phyloP scores from a whole-genome alignment of 2,329 filamentous ascomycete genomes.

The Sporothrix dimorphospora region DNA sequence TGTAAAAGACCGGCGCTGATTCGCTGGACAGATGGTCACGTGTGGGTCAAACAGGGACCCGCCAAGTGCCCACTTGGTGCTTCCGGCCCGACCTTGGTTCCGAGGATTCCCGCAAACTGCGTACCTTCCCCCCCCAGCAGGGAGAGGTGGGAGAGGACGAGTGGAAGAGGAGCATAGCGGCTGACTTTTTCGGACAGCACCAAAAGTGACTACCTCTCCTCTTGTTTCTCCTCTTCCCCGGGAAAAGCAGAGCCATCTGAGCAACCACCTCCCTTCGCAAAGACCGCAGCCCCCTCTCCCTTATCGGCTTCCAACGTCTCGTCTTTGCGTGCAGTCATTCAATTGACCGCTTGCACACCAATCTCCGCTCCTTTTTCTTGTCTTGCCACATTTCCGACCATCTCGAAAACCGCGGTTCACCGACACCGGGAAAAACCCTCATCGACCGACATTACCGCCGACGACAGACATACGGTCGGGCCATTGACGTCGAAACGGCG shows the following conservation, averaged over 20 bases:
- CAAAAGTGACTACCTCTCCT: not conserved
- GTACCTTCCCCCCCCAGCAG: not conserved
- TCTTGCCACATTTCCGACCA: not conserved
- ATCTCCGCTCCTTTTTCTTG: slow-evolving; percentile 22
- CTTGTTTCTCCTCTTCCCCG: slow-evolving; percentile 23
- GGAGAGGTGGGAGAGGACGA: too few relatives aligned
- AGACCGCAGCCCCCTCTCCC: not conserved
- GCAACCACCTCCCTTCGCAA: not conserved
- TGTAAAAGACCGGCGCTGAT: slow-evolving; percentile 28
- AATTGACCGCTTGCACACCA: slow-evolving; percentile 20
- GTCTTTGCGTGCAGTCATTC: not conserved
- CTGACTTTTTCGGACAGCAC: slow-evolving; percentile 17
- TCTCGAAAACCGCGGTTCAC: not conserved
- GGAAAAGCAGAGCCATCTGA: slow-evolving; percentile 16
- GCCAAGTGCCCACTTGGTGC: not conserved
- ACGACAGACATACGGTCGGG: not conserved
- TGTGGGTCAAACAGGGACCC: slow-evolving; percentile 3
- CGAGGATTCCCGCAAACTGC: slow-evolving; percentile 30
- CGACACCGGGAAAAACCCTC: slow-evolving; percentile 24
- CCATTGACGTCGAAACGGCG: not conserved
- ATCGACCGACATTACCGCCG: not conserved
- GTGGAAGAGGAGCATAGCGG: slow-evolving; percentile 6
- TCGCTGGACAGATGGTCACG: slow-evolving; percentile 9
- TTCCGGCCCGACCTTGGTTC: slow-evolving; percentile 32
- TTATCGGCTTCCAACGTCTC: not conserved